Conservation (phyloP, 371 early-diverging fungal species). For the Mucor saturninus region DNA sequence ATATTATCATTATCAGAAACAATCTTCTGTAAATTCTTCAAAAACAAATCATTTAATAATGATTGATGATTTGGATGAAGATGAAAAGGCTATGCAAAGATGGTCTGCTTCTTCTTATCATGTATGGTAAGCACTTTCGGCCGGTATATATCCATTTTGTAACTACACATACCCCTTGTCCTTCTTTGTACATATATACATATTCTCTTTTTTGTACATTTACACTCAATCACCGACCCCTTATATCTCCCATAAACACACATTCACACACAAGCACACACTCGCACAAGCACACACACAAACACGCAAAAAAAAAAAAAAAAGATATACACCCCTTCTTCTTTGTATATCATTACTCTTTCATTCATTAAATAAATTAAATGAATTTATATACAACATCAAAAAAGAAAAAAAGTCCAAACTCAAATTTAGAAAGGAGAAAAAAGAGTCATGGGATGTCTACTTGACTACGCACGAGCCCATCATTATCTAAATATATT, state of each 20-base stretch:
- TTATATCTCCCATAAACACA: not conserved
- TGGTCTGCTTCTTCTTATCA: conserved; percentile 28
- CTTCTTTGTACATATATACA: not conserved
- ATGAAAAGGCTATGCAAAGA: conserved; percentile 17
- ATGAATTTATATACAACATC: not conserved
- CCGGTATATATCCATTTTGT: conserved; percentile 1
- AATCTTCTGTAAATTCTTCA: not conserved
- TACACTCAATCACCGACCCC: not conserved
- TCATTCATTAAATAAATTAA: not conserved
- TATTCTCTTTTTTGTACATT: conserved; percentile 1
- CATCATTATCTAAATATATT: not conserved
- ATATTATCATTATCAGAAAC: conserved; percentile 7
- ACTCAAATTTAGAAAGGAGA: not conserved
- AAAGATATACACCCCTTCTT: not conserved
- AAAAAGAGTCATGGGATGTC: not conserved
- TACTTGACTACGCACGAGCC: not conserved
- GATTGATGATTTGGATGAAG: conserved; percentile 12
- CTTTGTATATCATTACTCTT: not conserved
- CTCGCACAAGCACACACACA: too few species aligned
- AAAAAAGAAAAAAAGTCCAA: not conserved
- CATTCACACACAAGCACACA: not conserved
- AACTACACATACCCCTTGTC: not conserved
- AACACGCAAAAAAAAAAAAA: too few species aligned
- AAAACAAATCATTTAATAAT: not conserved
- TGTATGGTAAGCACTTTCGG: conserved; percentile 16